These are phyloP conservation scores for Penicillium fuscoglaucum DNA, from an alignment of 2,329 filamentous ascomycete species.

Conservation along the genomic window DNA sequence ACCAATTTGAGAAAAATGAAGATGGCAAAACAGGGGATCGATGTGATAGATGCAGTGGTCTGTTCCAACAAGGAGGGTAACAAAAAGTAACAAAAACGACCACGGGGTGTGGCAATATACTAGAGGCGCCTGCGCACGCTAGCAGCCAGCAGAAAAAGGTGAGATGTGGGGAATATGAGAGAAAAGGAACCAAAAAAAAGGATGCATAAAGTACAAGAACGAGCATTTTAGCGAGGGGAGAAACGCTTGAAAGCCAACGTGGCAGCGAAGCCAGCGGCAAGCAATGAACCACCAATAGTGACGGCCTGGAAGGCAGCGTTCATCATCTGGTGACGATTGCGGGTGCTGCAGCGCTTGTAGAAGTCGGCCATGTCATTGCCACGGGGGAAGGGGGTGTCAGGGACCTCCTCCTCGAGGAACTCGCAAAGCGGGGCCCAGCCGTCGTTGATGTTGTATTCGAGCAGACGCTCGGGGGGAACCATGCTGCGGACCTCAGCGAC, in stretches of 20 bases:
- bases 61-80: neutral
- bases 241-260: conserved; percentile 45
- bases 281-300: conserved; percentile 50
- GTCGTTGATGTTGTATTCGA: conserved; percentile 56
- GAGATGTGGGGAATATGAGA: conserved; percentile 8
- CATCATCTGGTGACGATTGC: conserved; percentile 58
- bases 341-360: conserved; percentile 54
- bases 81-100: neutral
- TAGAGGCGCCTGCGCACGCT: conserved; percentile 28
- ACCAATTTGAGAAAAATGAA: neutral
- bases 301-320: conserved; percentile 54
- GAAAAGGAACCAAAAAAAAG: neutral
- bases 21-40: neutral
- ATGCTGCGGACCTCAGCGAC: conserved; percentile 54
- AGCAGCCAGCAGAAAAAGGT: conserved; percentile 2
- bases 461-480: conserved; percentile 51
- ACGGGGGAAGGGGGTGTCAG: conserved; percentile 52
- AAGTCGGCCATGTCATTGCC: conserved; percentile 58
- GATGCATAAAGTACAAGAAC: neutral
- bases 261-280: conserved; percentile 47
- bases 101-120: neutral
- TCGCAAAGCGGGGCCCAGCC: conserved; percentile 58
- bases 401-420: conserved; percentile 55
- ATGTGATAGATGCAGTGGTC: conserved; percentile 13
- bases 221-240: conserved; percentile 23